A percentile compares a stretch with the other conserved stretches of the same genome.
Evolutionary conservation across 1,284 basidiomycete species (phyloP).

Genomic region (Naganishia cerealis): DNA sequence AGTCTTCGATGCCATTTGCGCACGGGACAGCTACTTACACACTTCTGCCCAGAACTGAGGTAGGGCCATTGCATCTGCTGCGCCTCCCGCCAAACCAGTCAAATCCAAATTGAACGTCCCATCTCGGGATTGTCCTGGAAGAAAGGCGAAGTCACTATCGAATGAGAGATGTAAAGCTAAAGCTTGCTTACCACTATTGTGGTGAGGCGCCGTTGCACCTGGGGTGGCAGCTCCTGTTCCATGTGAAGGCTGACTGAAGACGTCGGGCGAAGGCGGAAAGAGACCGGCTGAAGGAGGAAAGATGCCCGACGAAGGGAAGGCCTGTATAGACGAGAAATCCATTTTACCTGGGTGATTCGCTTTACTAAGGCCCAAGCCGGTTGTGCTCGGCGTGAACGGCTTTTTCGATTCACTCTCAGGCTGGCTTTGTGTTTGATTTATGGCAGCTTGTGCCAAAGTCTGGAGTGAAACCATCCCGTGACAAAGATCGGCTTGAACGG

Average conservation of each 20-base stretch:
- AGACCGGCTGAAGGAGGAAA: slow-evolving; percentile 19
- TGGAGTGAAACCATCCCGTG: slow-evolving; percentile 50
- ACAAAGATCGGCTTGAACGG: slow-evolving; percentile 51
- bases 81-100: slow-evolving; percentile 15
- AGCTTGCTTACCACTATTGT: not conserved
- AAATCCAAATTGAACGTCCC: slow-evolving; percentile 7
- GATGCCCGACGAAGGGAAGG: slow-evolving; percentile 23
- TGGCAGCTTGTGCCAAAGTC: slow-evolving; percentile 45
- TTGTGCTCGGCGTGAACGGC: slow-evolving; percentile 4
- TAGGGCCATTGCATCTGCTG: slow-evolving; percentile 29
- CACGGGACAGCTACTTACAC: slow-evolving; percentile 9
- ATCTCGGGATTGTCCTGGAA: slow-evolving; percentile 1
- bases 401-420: slow-evolving; percentile 6
- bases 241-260: not conserved
- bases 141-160: not conserved
- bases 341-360: slow-evolving; percentile 28
- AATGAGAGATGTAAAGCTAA: not conserved
- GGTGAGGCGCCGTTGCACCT: not conserved
- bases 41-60: slow-evolving; percentile 36
- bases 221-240: not conserved
- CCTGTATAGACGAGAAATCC: slow-evolving; percentile 24
- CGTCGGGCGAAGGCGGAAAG: not conserved
- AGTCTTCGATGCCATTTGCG: not conserved
- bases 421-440: slow-evolving; percentile 1
- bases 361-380: slow-evolving; percentile 4